Conservation (phyloP, 2,329 filamentous ascomycete genomes). For the Stylonectria norvegica region DNA sequence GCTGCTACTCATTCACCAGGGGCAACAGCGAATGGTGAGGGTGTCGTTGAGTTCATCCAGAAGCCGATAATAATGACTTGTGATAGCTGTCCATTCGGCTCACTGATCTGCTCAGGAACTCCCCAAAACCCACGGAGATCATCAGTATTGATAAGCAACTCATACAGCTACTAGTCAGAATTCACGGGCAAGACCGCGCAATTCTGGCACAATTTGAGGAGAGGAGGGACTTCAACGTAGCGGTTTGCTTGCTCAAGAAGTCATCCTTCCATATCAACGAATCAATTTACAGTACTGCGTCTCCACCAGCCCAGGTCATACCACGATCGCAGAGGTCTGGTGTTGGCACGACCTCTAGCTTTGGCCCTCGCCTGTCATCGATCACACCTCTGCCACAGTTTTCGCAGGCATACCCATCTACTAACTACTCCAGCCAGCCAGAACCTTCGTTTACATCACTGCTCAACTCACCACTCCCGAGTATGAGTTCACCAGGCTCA, state of each 20-base stretch:
- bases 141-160: conserved; percentile 20
- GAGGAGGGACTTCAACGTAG: conserved; percentile 31
- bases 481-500: not conserved
- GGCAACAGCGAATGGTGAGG: conserved; percentile 24
- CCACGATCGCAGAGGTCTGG: too few species aligned
- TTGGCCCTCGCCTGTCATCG: conserved; percentile 26
- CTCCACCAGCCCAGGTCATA: not conserved
- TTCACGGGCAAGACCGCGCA: conserved; percentile 24
- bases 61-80: not conserved
- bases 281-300: conserved; percentile 3
- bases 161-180: conserved; percentile 23
- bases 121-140: conserved; percentile 10
- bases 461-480: conserved; percentile 9
- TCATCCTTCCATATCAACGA: conserved; percentile 28
- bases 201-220: conserved; percentile 29
- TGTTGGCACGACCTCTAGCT: conserved; percentile 4
- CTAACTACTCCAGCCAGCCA: conserved; percentile 4
- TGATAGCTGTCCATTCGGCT: conserved; percentile 31
- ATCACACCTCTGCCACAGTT: conserved; percentile 14
- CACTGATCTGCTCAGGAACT: conserved; percentile 21
- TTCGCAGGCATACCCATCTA: too few species aligned
- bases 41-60: not conserved
- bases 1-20: conserved; percentile 27
- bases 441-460: conserved; percentile 14
- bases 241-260: conserved; percentile 31